phyloP scores from a whole-genome alignment of 768 basidiomycete genomes.

The Termitomyces titanicus region DNA sequence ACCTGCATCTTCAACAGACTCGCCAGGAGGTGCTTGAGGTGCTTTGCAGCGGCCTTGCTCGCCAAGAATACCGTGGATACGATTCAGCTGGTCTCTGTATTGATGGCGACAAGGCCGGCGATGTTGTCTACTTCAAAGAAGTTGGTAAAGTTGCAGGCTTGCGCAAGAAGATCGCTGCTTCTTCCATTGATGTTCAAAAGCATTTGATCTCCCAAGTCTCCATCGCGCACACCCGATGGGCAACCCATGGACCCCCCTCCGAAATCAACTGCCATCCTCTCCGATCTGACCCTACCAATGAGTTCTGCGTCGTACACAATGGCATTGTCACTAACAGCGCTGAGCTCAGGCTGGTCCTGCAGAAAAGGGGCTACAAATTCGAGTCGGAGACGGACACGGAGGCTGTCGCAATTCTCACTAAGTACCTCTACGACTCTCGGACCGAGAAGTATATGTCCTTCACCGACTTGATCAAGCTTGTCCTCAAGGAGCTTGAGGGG shows the following conservation, averaged over 20 bases:
- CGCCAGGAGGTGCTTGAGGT: slow-evolving; percentile 91
- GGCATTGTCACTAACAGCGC: slow-evolving; percentile 95
- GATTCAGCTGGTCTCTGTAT: slow-evolving; percentile 91
- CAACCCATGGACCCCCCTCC: slow-evolving; percentile 92
- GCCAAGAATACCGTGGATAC: slow-evolving; percentile 98
- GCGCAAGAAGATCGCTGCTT: slow-evolving; percentile 80
- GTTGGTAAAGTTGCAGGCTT: slow-evolving; percentile 96
- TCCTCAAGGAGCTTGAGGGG: slow-evolving; percentile 96
- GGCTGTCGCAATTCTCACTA: slow-evolving; percentile 91
- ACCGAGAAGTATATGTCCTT: slow-evolving; percentile 83
- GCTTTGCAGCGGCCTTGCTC: slow-evolving; percentile 84
- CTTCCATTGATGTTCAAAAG: slow-evolving; percentile 71
- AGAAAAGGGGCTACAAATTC: slow-evolving; percentile 94
- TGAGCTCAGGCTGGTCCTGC: slow-evolving; percentile 87
- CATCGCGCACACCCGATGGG: slow-evolving; percentile 99
- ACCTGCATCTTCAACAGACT: slow-evolving; percentile 44
- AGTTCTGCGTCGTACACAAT: slow-evolving; percentile 96
- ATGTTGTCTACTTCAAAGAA: slow-evolving; percentile 89
- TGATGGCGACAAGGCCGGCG: slow-evolving; percentile 83
- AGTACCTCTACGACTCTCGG: slow-evolving; percentile 95
- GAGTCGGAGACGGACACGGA: slow-evolving; percentile 97
- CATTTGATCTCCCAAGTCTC: slow-evolving; percentile 84
- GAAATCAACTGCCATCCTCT: slow-evolving; percentile 93
- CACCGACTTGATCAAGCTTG: slow-evolving; percentile 90
- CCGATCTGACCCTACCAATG: slow-evolving; percentile 71